A percentile compares a stretch with the other conserved stretches of the same genome.
Evolutionary conservation across 805 yeast genomes (phyloP).

Genomic region (Yarrowia keelungensis): DNA sequence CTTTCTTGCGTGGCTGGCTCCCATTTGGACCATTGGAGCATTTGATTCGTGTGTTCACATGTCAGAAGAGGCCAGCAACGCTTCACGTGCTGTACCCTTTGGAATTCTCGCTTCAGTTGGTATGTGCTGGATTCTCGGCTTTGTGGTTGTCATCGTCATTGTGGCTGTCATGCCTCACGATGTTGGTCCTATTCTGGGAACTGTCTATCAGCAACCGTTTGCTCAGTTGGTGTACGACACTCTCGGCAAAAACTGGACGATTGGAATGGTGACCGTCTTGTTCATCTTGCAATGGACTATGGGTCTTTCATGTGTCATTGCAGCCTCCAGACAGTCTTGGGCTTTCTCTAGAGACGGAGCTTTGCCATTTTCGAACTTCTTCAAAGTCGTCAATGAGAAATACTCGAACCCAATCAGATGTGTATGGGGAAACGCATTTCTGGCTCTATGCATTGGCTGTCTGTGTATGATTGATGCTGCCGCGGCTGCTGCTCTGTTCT

Average conservation of each 20-base stretch:
- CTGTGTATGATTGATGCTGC: constrained; percentile 8
- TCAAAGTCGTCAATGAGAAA: neutral
- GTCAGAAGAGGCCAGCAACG: constrained; percentile 9
- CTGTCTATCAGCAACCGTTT: constrained; percentile 13
- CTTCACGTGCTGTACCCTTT: neutral
- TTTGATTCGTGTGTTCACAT: constrained; percentile 15
- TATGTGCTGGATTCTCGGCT: constrained; percentile 12
- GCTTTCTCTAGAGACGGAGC: constrained; percentile 15
- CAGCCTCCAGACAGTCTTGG: constrained; percentile 14
- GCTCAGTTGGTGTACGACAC: constrained; percentile 11
- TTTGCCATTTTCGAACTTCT: constrained; percentile 5
- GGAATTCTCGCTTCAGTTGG: constrained; percentile 12
- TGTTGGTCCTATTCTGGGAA: neutral
- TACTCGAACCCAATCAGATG: constrained; percentile 15
- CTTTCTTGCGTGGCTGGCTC: constrained; percentile 12
- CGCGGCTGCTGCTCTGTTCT: neutral
- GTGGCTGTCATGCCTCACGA: constrained; percentile 7
- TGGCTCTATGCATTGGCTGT: constrained; percentile 6
- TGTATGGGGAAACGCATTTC: constrained; percentile 13
- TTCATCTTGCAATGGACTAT: constrained; percentile 15
- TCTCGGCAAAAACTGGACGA: constrained; percentile 12
- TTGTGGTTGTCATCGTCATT: constrained; percentile 1
- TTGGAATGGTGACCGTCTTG: constrained; percentile 2
- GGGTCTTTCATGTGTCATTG: constrained; percentile 7
- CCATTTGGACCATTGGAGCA: constrained; percentile 20